phyloP scores from a whole-genome alignment of 345 rosid species.

The Carallia brachiata region DNA sequence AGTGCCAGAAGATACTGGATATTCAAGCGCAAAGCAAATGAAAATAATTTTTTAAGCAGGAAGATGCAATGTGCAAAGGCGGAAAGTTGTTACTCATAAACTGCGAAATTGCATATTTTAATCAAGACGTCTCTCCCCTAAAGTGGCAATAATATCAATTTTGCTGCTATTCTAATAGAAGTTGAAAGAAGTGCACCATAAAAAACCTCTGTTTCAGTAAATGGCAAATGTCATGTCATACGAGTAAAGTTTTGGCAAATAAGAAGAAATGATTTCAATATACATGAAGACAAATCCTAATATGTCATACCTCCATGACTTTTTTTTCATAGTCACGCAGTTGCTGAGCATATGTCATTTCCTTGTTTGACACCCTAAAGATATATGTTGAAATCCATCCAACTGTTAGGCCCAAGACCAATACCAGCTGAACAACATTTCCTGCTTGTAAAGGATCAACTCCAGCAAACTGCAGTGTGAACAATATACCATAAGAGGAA shows the following conservation, averaged over 20 bases:
- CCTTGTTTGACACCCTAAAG: conserved; percentile 93
- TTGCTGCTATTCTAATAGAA: background rate
- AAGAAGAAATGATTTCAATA: background rate
- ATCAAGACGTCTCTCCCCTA: too few species aligned
- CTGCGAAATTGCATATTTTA: too few species aligned
- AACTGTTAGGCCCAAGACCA: conserved; percentile 81
- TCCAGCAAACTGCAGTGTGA: conserved; percentile 59
- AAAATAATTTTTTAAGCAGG: background rate
- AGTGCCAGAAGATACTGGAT: background rate
- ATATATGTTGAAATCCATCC: conserved; percentile 95
- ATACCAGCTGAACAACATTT: conserved; percentile 74
- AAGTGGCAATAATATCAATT: too few species aligned
- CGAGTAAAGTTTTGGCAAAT: background rate
- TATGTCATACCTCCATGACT: conserved; percentile 76
- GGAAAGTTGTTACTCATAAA: too few species aligned
- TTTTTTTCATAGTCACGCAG: conserved; percentile 85
- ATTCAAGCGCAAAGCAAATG: background rate
- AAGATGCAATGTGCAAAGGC: too few species aligned
- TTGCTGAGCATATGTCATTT: conserved; percentile 95
- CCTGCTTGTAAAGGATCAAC: conserved; percentile 91
- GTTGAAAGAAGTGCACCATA: background rate
- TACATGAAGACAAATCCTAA: conserved; percentile 1
- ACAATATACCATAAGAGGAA: background rate
- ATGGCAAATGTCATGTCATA: background rate
- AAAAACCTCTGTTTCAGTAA: background rate